Evolutionary conservation across 257 asterid species (phyloP), one percentile per base, ranked within the genome.

Genomic region (Striga asiatica): DNA sequence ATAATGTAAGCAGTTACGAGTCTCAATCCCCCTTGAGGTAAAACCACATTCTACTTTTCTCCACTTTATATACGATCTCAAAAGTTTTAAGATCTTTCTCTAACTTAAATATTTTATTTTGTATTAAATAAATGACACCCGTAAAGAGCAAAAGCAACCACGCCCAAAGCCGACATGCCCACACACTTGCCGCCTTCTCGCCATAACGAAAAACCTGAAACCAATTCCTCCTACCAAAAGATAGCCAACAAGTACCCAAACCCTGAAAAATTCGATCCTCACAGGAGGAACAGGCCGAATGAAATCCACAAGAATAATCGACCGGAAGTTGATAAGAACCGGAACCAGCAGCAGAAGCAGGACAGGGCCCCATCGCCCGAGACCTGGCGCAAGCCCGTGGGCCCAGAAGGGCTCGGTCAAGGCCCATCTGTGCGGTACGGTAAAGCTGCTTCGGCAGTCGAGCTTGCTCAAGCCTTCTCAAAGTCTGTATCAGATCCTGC

Each of bases 391-490:
- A 86, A 78, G 68, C 89, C 95, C 5, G 66, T 74, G 4, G 96
- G 80, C 50, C 62, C 76, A 0, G 82, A 41, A 3, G 23, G n/a
- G n/a, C n/a, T n/a, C n/a, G n/a, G n/a, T n/a, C n/a, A 75, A 61
- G 62, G 67, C 62, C 70, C 75, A 18, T 71, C 74, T 4, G 11
- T 50, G 23, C 88, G 86, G 10, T 70, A 65, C 42, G 91, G 94
- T 31, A 91, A 84, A 72, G 93, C 84, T 31, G 80, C 95, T 46
- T 82, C 98, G 8, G 95, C 98, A 8, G 77, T 91, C 14, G 98
- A 87, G 83, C 94, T 91, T 51, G 96, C 98, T 39, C 88, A 83
- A 65, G 91, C 89, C 57, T 91, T 87, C 64, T 91, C 96, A 1
- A 84, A 66, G 69, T 76, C 98, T 2, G 78, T 77, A 25, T 75